Conservation (phyloP, 768 basidiomycete genomes). For the Terana coerulea region DNA sequence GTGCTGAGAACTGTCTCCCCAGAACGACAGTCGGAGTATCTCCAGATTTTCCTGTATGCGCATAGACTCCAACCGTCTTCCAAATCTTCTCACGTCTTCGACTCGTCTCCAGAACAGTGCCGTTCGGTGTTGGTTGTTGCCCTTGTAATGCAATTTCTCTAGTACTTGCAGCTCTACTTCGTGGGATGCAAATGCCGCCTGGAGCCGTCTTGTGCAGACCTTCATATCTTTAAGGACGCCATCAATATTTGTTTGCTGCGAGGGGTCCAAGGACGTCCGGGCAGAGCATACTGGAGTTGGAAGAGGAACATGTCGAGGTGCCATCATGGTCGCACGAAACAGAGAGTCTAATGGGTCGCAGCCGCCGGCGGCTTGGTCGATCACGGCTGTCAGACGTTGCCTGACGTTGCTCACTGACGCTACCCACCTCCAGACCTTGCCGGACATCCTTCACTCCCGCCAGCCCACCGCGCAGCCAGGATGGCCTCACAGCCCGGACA, state of each 20-base stretch:
- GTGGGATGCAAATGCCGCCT: constrained; percentile 37
- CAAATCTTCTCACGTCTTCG: constrained; percentile 55
- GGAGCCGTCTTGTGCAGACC: constrained; percentile 47
- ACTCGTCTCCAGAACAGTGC: constrained; percentile 71
- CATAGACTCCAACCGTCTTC: constrained; percentile 29
- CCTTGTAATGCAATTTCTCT: constrained; percentile 71
- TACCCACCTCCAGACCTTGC: background rate
- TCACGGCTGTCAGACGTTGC: constrained; percentile 1
- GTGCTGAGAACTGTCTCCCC: constrained; percentile 30
- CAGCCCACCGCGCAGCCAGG: constrained; percentile 3
- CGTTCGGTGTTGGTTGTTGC: constrained; percentile 71
- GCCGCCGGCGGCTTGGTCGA: background rate
- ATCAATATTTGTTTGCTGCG: constrained; percentile 41
- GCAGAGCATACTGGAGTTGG: constrained; percentile 10
- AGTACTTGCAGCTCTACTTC: constrained; percentile 55
- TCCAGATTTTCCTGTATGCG: constrained; percentile 24
- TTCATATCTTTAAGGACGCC: constrained; percentile 60
- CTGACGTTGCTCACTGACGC: constrained; percentile 5
- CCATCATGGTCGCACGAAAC: constrained; percentile 12
- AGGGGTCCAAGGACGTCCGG: constrained; percentile 18
- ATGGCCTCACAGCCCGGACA: constrained; percentile 62
- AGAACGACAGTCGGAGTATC: constrained; percentile 48
- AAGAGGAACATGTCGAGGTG: constrained; percentile 14
- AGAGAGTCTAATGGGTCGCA: background rate
- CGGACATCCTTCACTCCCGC: background rate